Base-by-base conservation (phyloP, 148 eudicot species). In the Linanthus parryae region DNA sequence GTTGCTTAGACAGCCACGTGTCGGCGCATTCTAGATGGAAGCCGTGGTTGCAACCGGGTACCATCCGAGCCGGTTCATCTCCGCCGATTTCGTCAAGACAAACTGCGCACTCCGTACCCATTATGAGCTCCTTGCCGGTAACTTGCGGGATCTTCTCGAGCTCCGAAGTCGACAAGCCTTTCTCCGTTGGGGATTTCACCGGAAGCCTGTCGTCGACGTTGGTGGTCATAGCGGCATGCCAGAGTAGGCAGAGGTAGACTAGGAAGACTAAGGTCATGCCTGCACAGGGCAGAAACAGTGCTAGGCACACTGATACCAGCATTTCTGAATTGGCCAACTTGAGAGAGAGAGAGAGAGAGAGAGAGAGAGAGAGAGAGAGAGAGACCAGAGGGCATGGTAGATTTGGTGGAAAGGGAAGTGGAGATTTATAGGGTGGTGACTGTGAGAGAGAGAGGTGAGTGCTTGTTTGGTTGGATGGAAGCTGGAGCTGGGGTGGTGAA, bases 1-100 rank as follows among this genome's bases (percentile, higher is more conserved):
- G 50, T 54, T 82, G 69, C 48, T 66, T 74, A 11, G 79, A 45
- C 0, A 86, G 73, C 95, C 95, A 86, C 2, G 84, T 72, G 36
- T 86, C 95, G 15, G 84, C 95, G 40, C 95, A 86, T 8, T 62
- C 27, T 3, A 82, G 56, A 45, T 86, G 95, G 33, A 86, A 86
- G 31, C 95, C 95, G 41, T 86, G 95, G 54, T 82, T 86, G 60
- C 95, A 86, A 41, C 90, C 90, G 42, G 95, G 95, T 23, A 86
- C 61, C 70, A 82, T 48, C 29, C 95, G 54, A 31, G 87, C 95
- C 54, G 74, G 73, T 62, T 86, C 69, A 24, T 79, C 80, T 1
- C 19, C 40, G 54, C 62, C 84, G 31, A 86, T 77, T 11, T 86
- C 90, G 19, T 86, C 95, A 22, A 86, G 55, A 20, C 95, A 86